Conservation (phyloP, 805 yeast species). For the Yamadazyma olivae region DNA sequence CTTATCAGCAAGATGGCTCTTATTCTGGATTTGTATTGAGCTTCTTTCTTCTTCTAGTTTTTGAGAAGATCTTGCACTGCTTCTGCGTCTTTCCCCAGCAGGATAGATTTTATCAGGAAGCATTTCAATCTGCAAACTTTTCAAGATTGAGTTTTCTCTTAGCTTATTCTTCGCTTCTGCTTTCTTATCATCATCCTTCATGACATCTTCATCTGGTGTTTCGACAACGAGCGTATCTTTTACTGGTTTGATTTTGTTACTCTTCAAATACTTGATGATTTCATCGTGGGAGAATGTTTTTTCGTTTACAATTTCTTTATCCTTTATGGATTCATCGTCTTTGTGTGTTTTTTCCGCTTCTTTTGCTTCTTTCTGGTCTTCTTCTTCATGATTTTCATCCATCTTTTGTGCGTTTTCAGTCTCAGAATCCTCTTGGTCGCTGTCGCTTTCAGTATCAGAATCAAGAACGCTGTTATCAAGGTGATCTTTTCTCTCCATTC, state of each 20-base stretch:
- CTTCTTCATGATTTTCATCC: not conserved
- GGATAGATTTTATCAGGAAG: conserved; percentile 11
- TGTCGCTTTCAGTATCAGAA: not conserved
- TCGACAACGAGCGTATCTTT: no score
- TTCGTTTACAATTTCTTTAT: not conserved
- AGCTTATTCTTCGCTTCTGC: not conserved
- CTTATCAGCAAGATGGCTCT: not conserved
- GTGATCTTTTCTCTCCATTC: conserved; percentile 1
- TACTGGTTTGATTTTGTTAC: not conserved
- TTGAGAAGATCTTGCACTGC: not conserved
- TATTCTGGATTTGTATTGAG: not conserved
- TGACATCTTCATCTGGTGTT: not conserved
- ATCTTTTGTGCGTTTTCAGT: not conserved
- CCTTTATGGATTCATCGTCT: not conserved
- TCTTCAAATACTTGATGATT: conserved; percentile 4
- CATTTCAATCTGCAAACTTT: conserved; percentile 10
- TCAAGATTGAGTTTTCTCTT: conserved; percentile 4
- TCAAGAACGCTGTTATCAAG: not conserved
- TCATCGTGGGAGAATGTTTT: conserved; percentile 3
- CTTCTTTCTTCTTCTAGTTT: not conserved
- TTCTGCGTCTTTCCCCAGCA: conserved; percentile 1
- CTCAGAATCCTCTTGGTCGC: conserved; percentile 1
- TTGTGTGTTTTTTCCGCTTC: not conserved
- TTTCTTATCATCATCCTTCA: not conserved
- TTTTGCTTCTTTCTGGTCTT: not conserved